Evolutionary conservation across 164 flowering plant species (phyloP), one percentile per base, ranked within the genome.

Genomic region (Dillenia turbinata): DNA sequence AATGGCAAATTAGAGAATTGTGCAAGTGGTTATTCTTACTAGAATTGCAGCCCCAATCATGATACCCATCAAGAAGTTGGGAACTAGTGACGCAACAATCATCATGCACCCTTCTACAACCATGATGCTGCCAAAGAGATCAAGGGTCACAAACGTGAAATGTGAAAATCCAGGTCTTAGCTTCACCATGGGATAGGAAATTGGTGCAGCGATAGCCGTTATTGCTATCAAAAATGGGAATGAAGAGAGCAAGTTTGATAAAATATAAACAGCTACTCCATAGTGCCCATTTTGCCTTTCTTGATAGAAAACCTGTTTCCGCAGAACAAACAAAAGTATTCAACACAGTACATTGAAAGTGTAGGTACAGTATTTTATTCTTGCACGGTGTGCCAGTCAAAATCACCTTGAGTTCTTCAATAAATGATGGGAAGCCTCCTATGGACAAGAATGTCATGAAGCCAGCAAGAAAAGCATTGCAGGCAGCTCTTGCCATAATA

Each of bases 61-160:
- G 66, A 86, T 65, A 26, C 92, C 92, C 87, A 86, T 84, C 69
- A 86, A 61, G 69, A 75, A 83, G 61, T 85, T 83, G 8, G 91
- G 88, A 53, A 86, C 85, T 11, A 86, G 52, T n/a, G 87, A 78
- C 66, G 89, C 92, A 19, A 86, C 75, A 58, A 82, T 75, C 89
- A 86, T 84, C 91, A 86, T 86, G 56, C 78, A 71, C 56, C 92
- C 76, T 65, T 86, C 89, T 10, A 84, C 81, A 2, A 75, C 78
- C 12, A 83, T 62, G 47, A 86, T 78, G 69, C 78, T 71, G 67
- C 69, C 47, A 10, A 74, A 69, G 12, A 86, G 74, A 53, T 73
- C 71, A n/a, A 80, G 70, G 61, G 77, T 66, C 56, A 66, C 71
- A 74, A 60, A 86, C 9, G 52, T 44, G 12, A 64, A 80, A 26